Evolutionary conservation across 495 filamentous ascomycete genomes (phyloP), one percentile per base, ranked within the genome.

Genomic region (Neurospora intermedia): DNA sequence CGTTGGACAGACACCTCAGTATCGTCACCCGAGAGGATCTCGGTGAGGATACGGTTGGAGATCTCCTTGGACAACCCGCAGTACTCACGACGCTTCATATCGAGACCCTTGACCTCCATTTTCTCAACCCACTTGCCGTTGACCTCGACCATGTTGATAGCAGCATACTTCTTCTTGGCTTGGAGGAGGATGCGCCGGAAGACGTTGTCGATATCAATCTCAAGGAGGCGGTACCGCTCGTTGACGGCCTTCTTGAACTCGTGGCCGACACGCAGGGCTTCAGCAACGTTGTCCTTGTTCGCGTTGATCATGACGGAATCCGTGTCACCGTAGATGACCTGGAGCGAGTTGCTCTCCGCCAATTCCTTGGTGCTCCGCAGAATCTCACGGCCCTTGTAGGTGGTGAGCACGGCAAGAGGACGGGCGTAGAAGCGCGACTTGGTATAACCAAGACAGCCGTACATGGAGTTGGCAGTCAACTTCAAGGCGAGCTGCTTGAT

Each of bases 261-360:
- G 20, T 86, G 83, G 46, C 96, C 96, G 70, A 98, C 89, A 77
- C 94, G 93, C 43, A 98, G 81, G 18, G 96, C 94, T 75, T 97
- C 95, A 40, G 91, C 90, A 40, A 98, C 92, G 72, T 92, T 97
- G 79, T 97, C 93, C 69, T 93, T 93, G 80, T 97, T 97, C 69
- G 96, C 97, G 77, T 99, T 98, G 82, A 99, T 97, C 96, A 99
- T 99, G 82, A 99, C 96, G 31, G 96, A 99, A 80, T 99, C 96
- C 31, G 96, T 99, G 83, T 99, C 96, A 82, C 96, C 96, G 79
- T 99, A 99, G 73, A 99, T 97, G 80, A 99, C 96, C 74, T 92
- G 90, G 69, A 99, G 87, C 46, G 91, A 88, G 69, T 91, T 94
- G 72, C 88, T 92, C 80, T 98, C 95, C 1, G 94, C 96, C 45